These are phyloP conservation scores for Colletotrichum cereale DNA, from an alignment of 2,329 filamentous ascomycete species.

Conservation along the genomic window DNA sequence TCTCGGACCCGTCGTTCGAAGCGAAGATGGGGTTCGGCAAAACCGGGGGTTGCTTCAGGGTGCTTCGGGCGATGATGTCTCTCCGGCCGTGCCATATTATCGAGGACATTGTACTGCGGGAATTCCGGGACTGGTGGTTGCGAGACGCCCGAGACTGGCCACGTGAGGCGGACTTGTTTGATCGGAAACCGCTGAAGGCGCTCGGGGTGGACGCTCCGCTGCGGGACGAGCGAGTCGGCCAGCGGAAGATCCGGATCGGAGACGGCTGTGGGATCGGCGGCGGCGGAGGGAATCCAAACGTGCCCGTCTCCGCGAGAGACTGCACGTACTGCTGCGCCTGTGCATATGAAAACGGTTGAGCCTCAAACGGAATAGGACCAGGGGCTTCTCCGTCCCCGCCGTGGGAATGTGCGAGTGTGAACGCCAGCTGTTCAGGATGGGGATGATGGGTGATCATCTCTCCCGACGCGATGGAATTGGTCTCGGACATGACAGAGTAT, in stretches of 20 bases:
- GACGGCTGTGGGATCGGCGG: constrained; percentile 29
- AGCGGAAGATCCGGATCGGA: constrained; percentile 37
- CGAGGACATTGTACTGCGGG: constrained; percentile 34
- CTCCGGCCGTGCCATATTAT: constrained; percentile 37
- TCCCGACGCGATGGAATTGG: neutral
- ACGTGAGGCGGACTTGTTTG: constrained; percentile 7
- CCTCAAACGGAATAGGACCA: constrained; percentile 6
- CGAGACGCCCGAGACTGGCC: constrained; percentile 22
- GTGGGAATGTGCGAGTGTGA: neutral
- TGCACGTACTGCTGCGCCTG: constrained; percentile 38
- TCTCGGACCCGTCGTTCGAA: constrained; percentile 1
- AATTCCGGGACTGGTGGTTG: constrained; percentile 11
- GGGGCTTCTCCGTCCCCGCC: neutral
- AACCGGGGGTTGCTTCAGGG: neutral
- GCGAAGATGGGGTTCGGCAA: neutral
- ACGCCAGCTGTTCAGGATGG: neutral
- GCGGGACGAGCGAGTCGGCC: constrained; percentile 36
- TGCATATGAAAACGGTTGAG: constrained; percentile 31
- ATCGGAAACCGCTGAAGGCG: neutral
- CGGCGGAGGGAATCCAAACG: constrained; percentile 4
- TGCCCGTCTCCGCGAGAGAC: constrained; percentile 21
- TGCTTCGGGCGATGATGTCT: constrained; percentile 29
- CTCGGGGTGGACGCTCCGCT: constrained; percentile 16
- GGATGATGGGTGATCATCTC: constrained; percentile 14
- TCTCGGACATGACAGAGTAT: neutral